phyloP scores from a whole-genome alignment of 192 early-diverging fungal species.

The Funneliformis mosseae region DNA sequence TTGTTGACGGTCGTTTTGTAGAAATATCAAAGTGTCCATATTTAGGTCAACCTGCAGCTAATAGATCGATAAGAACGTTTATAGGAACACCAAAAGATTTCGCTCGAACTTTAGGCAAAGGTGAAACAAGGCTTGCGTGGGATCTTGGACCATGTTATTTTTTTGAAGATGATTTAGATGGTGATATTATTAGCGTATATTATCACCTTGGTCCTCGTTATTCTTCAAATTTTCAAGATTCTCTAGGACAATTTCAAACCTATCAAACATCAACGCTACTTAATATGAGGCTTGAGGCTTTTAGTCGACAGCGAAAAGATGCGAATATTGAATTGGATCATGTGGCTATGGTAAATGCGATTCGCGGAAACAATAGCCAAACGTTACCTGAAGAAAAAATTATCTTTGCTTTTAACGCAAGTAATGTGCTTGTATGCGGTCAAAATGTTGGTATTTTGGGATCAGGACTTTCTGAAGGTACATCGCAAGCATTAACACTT shows the following conservation, averaged over 20 bases:
- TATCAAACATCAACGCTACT: conserved; percentile 64
- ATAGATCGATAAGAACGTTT: conserved; percentile 25
- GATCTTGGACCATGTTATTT: conserved; percentile 69
- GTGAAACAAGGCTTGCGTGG: conserved; percentile 51
- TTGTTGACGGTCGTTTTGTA: conserved; percentile 62
- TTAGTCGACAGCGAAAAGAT: conserved; percentile 44
- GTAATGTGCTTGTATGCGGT: conserved; percentile 49
- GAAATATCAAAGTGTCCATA: conserved; percentile 61
- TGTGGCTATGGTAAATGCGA: conserved; percentile 52
- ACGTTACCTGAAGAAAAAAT: conserved; percentile 65
- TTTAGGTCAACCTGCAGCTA: conserved; percentile 45
- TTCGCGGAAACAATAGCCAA: conserved; percentile 52
- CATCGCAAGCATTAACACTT: conserved; percentile 37
- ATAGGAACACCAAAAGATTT: conserved; percentile 11
- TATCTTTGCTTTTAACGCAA: conserved; percentile 60
- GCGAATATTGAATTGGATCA: conserved; percentile 40
- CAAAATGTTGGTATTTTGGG: conserved; percentile 39
- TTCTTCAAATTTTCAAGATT: conserved; percentile 65
- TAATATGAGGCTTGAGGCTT: conserved; percentile 50
- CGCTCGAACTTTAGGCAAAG: conserved; percentile 28
- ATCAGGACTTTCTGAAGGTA: conserved; percentile 40
- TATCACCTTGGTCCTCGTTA: conserved; percentile 69
- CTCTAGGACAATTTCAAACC: conserved; percentile 64
- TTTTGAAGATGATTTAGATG: conserved; percentile 62
- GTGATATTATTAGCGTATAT: conserved; percentile 58